Evolutionary conservation across 2,329 filamentous ascomycete genomes (phyloP), one percentile per base, ranked within the genome.

Genomic region (Pleurostoma richardsiae): DNA sequence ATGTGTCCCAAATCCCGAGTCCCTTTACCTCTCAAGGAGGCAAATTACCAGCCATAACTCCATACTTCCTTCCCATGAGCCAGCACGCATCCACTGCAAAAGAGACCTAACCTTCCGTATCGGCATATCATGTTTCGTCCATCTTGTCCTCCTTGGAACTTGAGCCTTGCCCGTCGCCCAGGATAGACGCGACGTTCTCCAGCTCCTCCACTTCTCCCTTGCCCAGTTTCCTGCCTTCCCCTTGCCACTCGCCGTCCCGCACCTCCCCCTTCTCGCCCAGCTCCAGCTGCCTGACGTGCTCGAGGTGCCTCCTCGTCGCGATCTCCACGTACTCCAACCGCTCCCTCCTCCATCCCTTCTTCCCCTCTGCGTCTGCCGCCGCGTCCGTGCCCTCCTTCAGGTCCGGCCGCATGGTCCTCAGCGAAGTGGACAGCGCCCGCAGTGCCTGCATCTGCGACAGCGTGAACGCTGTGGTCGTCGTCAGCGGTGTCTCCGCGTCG

Each of bases 401-500:
- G 49, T 85, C 82, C 0, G 87, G 82, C 51, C 83, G 73, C 33
- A 96, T 70, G 10, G 79, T 76, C 7, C 80, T 73, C 42, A 96
- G 71, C 6, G 72, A 72, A 4, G 65, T 62, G 3, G 76, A 80
- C 27, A 95, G 73, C 6, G 81, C 71, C 49, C 88, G 83, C 41
- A 99, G 73, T 1, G 89, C 82, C 29, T 90, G 88, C 26, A 96
- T 73, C 62, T 97, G 92, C 3, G 86, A 87, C 26, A 95, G 75
- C 1, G 88, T 83, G 63, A 96, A 96, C 11, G 82, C 77, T 0
- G 86, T 80, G 19, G 87, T 88, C 4, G 87, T 89, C 8, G 79
- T 77, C 29, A 90, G 72, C 8, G 85, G 79, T 4, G 71, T 71
- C 39, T 74, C 65, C 10, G 72, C 68, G 47, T 75, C 76, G 42